Evolutionary conservation across 345 rosid species (phyloP).

Genomic region (Boechera retrofracta): DNA sequence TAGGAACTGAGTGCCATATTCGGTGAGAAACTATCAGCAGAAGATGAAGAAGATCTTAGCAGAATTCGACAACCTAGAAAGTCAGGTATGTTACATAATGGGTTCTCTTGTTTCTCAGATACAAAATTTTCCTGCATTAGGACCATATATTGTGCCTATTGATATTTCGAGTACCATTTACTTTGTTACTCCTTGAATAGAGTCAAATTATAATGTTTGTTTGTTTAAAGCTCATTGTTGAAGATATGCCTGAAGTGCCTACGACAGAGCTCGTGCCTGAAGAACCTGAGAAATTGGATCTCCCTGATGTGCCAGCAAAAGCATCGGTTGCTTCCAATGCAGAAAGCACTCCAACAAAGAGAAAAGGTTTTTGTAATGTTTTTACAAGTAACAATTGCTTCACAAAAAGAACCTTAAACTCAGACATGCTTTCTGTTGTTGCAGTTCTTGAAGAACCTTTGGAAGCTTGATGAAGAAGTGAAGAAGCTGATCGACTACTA

Average conservation of each 20-base stretch:
- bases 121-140: background rate
- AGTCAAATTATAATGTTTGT: conserved; percentile 17
- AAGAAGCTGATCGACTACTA: conserved; percentile 2
- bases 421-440: background rate
- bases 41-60: conserved; percentile 93
- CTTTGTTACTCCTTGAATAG: conserved; percentile 8
- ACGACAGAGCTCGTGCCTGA: conserved; percentile 46
- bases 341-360: conserved; percentile 51
- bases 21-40: conserved; percentile 90
- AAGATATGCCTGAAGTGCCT: conserved; percentile 87
- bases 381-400: background rate
- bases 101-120: conserved; percentile 14
- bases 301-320: conserved; percentile 84
- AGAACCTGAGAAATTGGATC: conserved; percentile 61
- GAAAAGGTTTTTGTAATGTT: conserved; percentile 57
- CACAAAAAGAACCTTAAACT: conserved; percentile 8
- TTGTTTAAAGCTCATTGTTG: conserved; percentile 55
- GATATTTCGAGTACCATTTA: background rate
- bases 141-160: background rate
- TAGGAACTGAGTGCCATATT: conserved; percentile 90
- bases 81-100: conserved; percentile 54
- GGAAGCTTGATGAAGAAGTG: conserved; percentile 58
- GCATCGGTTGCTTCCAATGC: conserved; percentile 53
- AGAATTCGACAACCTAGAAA: conserved; percentile 89
- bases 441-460: conserved; percentile 87